Conservation (phyloP, 495 filamentous ascomycete species). For the Xylona heveae region DNA sequence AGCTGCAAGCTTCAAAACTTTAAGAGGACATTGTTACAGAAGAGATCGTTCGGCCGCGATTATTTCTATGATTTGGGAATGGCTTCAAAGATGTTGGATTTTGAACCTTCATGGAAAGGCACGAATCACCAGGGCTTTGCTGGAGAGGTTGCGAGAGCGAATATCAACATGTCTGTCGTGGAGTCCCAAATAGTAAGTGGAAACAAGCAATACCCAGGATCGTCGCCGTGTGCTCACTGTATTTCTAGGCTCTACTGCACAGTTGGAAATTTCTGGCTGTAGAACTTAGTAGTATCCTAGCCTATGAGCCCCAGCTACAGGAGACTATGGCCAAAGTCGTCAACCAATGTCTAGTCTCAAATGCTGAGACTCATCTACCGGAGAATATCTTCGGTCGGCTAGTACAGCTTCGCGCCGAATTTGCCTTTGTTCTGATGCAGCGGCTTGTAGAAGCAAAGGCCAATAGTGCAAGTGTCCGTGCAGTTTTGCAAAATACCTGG, state of each 20-base stretch:
- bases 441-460: conserved; percentile 42
- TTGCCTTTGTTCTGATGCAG: conserved; percentile 58
- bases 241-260: conserved; percentile 44
- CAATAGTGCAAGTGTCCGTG: conserved; percentile 34
- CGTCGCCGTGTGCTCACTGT: neutral
- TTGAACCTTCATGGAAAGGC: conserved; percentile 57
- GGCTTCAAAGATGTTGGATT: conserved; percentile 50
- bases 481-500: conserved; percentile 44
- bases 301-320: conserved; percentile 37
- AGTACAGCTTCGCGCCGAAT: conserved; percentile 45
- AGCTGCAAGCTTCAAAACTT: conserved; percentile 51
- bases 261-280: conserved; percentile 79
- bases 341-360: conserved; percentile 50
- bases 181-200: conserved; percentile 71
- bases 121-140: conserved; percentile 46
- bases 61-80: conserved; percentile 68
- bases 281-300: conserved; percentile 55
- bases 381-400: conserved; percentile 54
- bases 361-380: conserved; percentile 39
- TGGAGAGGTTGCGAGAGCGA: conserved; percentile 63
- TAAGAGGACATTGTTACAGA: conserved; percentile 45
- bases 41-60: conserved; percentile 38
- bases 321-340: conserved; percentile 43
- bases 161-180: conserved; percentile 74
- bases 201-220: conserved; percentile 9